A percentile compares a stretch with the other conserved stretches of the same genome.
Evolutionary conservation across 768 basidiomycete species (phyloP).

Genomic region (Termitomyces heimii): DNA sequence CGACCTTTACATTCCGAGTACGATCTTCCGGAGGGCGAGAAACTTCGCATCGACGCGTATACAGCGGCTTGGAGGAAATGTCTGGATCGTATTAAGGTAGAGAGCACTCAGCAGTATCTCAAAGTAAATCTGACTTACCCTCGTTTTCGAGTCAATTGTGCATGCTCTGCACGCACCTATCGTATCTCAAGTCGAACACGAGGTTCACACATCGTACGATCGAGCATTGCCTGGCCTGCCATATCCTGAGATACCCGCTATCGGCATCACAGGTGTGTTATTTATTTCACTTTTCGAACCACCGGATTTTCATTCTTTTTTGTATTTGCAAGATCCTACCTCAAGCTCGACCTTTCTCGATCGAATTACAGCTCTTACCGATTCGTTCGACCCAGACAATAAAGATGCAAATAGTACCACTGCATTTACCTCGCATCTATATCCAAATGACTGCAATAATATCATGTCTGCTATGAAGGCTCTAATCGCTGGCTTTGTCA

Average conservation of each 20-base stretch:
- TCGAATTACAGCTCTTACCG: conserved; percentile 32
- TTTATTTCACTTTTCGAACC: not conserved
- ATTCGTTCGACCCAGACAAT: conserved; percentile 15
- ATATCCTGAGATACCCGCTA: conserved; percentile 52
- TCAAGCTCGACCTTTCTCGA: conserved; percentile 42
- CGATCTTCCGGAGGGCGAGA: conserved; percentile 13
- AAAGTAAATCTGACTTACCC: not conserved
- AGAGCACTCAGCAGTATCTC: conserved; percentile 1
- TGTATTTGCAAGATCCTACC: conserved; percentile 28
- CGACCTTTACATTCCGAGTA: conserved; percentile 1
- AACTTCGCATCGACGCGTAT: conserved; percentile 47
- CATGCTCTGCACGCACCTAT: conserved; percentile 43
- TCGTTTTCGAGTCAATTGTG: conserved; percentile 26
- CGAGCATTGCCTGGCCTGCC: conserved; percentile 50
- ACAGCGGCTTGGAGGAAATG: conserved; percentile 54
- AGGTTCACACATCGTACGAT: conserved; percentile 38
- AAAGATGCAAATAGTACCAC: conserved; percentile 7
- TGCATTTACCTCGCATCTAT: conserved; percentile 40
- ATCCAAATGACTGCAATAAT: conserved; percentile 53
- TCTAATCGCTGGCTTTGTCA: conserved; percentile 49
- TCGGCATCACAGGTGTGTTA: conserved; percentile 48
- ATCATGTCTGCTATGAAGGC: conserved; percentile 47
- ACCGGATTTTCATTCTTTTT: not conserved
- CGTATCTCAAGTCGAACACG: conserved; percentile 34
- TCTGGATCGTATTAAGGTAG: conserved; percentile 48